phyloP scores from a whole-genome alignment of 2,329 filamentous ascomycete species.

The Aquanectria penicillioides region DNA sequence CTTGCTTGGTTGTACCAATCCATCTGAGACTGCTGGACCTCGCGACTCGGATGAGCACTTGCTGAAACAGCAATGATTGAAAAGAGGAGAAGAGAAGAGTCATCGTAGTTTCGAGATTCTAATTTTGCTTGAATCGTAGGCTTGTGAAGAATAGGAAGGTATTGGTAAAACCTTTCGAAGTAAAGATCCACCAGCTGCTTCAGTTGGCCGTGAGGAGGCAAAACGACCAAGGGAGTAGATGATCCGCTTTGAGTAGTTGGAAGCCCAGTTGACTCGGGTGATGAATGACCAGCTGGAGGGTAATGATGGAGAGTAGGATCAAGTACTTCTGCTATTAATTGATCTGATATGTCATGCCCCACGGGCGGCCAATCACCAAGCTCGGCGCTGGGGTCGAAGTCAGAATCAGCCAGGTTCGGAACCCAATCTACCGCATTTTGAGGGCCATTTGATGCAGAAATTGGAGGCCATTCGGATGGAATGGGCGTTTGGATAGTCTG shows the following conservation, averaged over 20 bases:
- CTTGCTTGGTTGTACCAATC: conserved; percentile 34
- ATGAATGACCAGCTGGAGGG: too few species aligned
- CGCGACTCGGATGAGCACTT: conserved; percentile 28
- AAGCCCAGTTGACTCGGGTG: background rate
- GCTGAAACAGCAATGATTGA: conserved; percentile 35
- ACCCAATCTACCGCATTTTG: background rate
- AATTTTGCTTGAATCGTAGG: conserved; percentile 4
- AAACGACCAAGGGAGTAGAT: background rate
- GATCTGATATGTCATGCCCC: background rate
- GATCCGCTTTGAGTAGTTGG: conserved; percentile 6
- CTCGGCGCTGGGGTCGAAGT: background rate
- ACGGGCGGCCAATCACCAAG: background rate
- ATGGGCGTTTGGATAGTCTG: background rate
- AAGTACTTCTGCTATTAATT: too few species aligned
- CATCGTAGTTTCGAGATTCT: background rate
- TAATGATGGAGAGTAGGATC: background rate
- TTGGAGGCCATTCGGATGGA: background rate
- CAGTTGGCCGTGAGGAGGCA: conserved; percentile 22
- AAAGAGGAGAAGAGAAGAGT: conserved; percentile 16
- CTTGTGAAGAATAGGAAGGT: conserved; percentile 35
- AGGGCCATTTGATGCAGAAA: background rate
- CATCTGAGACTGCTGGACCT: conserved; percentile 27
- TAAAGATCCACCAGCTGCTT: conserved; percentile 34
- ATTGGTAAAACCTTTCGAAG: conserved; percentile 35
- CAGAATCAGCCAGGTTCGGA: background rate